Evolutionary conservation across 176 grass and related monocot species (phyloP).

Genomic region (Pharus latifolius): DNA sequence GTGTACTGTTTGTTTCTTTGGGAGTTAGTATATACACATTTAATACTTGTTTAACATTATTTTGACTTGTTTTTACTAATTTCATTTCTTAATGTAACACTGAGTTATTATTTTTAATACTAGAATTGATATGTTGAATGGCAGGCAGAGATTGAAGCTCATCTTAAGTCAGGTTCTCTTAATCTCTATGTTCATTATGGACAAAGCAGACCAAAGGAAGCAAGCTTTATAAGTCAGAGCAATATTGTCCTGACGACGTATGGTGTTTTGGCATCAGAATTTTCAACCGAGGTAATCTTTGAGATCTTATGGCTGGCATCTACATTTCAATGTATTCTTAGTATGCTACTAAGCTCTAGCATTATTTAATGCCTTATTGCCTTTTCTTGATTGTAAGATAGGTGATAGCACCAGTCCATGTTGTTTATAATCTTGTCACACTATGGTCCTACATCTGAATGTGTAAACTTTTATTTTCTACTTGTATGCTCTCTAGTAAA

Average conservation of each 20-base stretch:
- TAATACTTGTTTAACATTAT: not conserved
- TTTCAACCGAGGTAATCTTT: slow-evolving; percentile 62
- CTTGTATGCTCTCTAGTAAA: not conserved
- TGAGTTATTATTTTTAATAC: not conserved
- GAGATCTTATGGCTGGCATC: slow-evolving; percentile 11
- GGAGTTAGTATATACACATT: not conserved
- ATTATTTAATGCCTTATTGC: not conserved
- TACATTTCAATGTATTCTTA: not conserved
- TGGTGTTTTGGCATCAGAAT: slow-evolving; percentile 91
- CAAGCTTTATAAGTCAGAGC: slow-evolving; percentile 54
- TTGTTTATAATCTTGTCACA: not conserved
- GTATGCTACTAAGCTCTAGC: not conserved
- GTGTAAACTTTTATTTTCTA: not conserved
- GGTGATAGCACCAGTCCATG: not conserved
- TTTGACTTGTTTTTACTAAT: not conserved
- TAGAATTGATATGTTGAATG: slow-evolving; percentile 10
- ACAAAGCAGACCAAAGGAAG: slow-evolving; percentile 84
- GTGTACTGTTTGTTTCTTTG: not conserved
- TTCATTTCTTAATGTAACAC: not conserved
- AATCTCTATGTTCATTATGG: slow-evolving; percentile 91
- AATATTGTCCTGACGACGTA: slow-evolving; percentile 94
- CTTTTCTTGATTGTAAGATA: not conserved
- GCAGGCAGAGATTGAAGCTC: slow-evolving; percentile 88
- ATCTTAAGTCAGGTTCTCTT: slow-evolving; percentile 50
- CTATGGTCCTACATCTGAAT: not conserved